Base-by-base conservation (phyloP, 257 asterid genomes). In the Forsythia viridissima region DNA sequence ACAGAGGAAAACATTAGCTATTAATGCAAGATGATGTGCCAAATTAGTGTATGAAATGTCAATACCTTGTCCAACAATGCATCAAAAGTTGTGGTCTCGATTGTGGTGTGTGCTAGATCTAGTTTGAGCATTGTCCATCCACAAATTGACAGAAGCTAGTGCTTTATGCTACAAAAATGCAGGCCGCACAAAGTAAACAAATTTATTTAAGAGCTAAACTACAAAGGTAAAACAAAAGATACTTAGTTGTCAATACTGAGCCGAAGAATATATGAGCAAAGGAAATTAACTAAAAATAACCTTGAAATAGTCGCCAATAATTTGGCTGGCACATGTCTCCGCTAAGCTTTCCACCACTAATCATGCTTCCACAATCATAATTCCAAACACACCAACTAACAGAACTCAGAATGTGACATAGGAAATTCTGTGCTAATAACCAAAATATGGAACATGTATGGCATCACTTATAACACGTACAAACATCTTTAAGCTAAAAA, bases 91-190 rank as follows among this genome's bases (percentile, higher is more conserved):
- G 84, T 96, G 97, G 90, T 96, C 93, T 6, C 94, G 97, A 87
- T 92, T 97, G 63, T 93, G 92, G 90, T 93, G 98, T 75, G 97
- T 89, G 85, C 97, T 95, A 21, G 98, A 95, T 90, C 98, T 93
- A 83, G 86, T 84, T 77, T 83, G 83, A 83, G 87, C 88, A 77
- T 87, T 91, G 87, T 90, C 93, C 99, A 93, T 93, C 99, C 99
- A 95, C 84, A 95, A 84, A 90, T 95, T 93, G 85, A 95, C 84
- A 77, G 98, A 88, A 75, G 88, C 87, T 77, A 93, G 71, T 16
- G 72, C 51, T 87, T 91, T 93, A 74, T 86, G 86, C 82, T 86
- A 89, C 86, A 93, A 84, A 90, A 89, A 90, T 72, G 87, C 83
- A 81, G 97, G 98, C 97, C 92, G 97, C 61, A 66, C 43, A 81